These are phyloP conservation scores for Chaetomium fimeti DNA, from an alignment of 495 filamentous ascomycete species.

Conservation along the genomic window DNA sequence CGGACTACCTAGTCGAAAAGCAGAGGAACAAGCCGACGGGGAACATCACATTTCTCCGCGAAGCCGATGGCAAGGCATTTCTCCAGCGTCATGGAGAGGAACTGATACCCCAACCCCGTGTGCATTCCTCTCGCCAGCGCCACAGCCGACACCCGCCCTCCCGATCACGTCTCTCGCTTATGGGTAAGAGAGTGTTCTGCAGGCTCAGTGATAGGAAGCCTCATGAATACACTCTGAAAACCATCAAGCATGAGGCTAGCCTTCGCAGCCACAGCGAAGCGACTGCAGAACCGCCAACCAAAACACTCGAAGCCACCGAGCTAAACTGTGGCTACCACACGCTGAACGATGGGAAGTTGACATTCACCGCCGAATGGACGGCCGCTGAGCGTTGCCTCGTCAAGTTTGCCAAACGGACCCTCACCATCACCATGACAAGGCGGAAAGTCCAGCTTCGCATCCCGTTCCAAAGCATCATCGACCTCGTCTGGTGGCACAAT, in stretches of 20 bases:
- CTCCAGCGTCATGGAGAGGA: conserved; percentile 31
- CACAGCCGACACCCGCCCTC: conserved; percentile 7
- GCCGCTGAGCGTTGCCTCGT: conserved; percentile 36
- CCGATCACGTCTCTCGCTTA: conserved; percentile 40
- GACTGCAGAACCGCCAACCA: conserved; percentile 14
- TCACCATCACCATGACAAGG: conserved; percentile 35
- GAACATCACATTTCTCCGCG: conserved; percentile 40
- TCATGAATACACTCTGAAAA: conserved; percentile 39
- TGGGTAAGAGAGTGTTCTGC: conserved; percentile 43
- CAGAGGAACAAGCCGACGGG: conserved; percentile 30
- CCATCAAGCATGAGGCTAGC: conserved; percentile 39
- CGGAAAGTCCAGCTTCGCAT: conserved; percentile 38
- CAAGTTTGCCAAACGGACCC: conserved; percentile 45
- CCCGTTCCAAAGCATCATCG: conserved; percentile 37
- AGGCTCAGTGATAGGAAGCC: conserved; percentile 42
- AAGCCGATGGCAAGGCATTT: conserved; percentile 40
- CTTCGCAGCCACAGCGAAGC: conserved; percentile 16
- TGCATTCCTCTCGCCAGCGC: neutral
- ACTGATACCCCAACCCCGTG: neutral
- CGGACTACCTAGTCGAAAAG: conserved; percentile 40
- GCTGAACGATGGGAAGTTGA: conserved; percentile 41
- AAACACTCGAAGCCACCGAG: conserved; percentile 31
- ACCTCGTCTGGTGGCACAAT: conserved; percentile 38
- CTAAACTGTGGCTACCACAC: conserved; percentile 54
- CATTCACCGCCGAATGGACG: conserved; percentile 48